phyloP scores from a whole-genome alignment of 495 filamentous ascomycete species.

The Neurospora intermedia region DNA sequence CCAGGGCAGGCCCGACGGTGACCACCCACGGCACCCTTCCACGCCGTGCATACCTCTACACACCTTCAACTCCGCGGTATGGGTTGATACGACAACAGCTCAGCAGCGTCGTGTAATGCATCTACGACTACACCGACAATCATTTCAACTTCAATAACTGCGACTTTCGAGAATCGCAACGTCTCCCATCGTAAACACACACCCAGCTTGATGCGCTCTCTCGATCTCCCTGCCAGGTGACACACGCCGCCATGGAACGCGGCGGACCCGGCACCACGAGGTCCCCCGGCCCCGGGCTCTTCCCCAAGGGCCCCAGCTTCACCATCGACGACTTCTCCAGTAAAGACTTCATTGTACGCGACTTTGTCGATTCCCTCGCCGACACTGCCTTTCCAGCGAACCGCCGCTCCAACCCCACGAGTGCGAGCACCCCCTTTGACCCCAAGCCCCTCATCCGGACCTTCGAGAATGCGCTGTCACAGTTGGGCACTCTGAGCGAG shows the following conservation, averaged over 20 bases:
- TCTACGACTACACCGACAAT: neutral
- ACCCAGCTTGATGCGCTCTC: slow-evolving; percentile 6
- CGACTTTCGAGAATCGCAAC: neutral
- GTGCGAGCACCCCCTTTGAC: slow-evolving; percentile 71
- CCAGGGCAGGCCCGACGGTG: neutral
- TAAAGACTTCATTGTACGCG: slow-evolving; percentile 93
- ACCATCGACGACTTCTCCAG: slow-evolving; percentile 80
- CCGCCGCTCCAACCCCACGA: slow-evolving; percentile 59
- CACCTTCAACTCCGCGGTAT: neutral
- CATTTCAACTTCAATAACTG: neutral
- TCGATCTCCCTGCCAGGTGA: slow-evolving; percentile 9
- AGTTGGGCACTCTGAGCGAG: slow-evolving; percentile 70
- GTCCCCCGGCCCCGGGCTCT: slow-evolving; percentile 65
- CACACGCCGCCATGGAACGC: slow-evolving; percentile 32
- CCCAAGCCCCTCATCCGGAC: slow-evolving; percentile 94
- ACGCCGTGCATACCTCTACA: neutral
- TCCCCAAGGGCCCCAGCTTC: slow-evolving; percentile 70
- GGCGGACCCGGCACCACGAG: slow-evolving; percentile 37
- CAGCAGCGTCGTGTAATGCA: neutral
- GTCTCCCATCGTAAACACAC: neutral
- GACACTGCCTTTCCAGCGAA: slow-evolving; percentile 64
- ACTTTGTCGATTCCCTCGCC: slow-evolving; percentile 90
- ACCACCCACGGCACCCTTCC: neutral
- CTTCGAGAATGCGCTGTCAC: slow-evolving; percentile 74
- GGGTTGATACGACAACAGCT: neutral